Base-by-base conservation (phyloP, 73 alveolate genomes). In the Paramecium tetraurelia region DNA sequence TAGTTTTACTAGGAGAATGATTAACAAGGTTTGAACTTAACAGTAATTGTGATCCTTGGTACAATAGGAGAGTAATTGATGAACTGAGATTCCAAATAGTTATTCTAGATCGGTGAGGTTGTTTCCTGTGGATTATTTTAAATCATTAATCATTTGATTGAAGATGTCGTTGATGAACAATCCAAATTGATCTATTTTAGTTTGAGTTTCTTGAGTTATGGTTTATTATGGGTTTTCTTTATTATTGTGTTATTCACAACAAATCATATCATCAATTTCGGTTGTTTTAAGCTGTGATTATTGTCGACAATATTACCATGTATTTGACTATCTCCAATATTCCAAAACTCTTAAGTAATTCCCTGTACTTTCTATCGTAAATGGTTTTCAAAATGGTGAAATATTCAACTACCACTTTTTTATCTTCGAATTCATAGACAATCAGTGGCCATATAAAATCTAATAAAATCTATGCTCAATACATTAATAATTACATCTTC, bases 371-470 rank as follows among this genome's bases (percentile, higher is more conserved):
- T 46, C 20, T 44, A 24, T 40, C 20, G 18, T 80, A 80, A 12
- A 80, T 31, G 10, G 57, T 35, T 21, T 46, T 80, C 50, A 80
- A 16, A 3, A 80, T 44, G 4, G 24, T 22, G 16, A 80, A 80
- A 80, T 80, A 48, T 80, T 80, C 90, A 18, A 31, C 70, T 22
- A 80, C 50, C 3, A 80, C 57, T 22, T 16, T 12, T 44, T 80
- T 41, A 8, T 40, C 57, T 48, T 80, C 90, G 43, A 80, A 80
- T 11, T 80, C 70, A 8, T 31, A 41, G 4, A 43, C n/a, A 3
- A 80, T 41, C 1, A 43, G 22, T 11, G 90, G 90, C 90, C 90
- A 80, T 5, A 80, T 80, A 80, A 18, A 80, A 24, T 80, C 75
- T 18, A 43, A 21, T 22, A 80, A 80, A 18, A 80, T 31, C 90